Percentiles rank a stretch among this genome's conserved stretches.
Conservation (phyloP, 2,329 filamentous ascomycete genomes). For the Boeremia exigua region DNA sequence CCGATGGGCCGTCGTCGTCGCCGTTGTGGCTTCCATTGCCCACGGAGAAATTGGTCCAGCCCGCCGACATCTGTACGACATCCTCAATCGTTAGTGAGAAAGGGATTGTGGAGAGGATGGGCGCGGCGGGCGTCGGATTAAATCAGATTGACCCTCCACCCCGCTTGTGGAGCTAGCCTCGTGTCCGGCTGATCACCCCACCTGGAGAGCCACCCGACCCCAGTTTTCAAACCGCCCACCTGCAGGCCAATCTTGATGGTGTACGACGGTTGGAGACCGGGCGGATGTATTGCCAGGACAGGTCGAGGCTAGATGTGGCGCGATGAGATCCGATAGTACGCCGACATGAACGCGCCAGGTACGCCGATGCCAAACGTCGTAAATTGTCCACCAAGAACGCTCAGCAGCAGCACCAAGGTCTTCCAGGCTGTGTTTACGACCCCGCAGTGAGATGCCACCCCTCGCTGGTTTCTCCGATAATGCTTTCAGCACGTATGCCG, state of each 20-base stretch:
- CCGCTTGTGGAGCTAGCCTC: conserved; percentile 31
- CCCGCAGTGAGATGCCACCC: conserved; percentile 30
- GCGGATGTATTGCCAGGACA: conserved; percentile 16
- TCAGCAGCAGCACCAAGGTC: not conserved
- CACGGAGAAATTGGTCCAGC: conserved; percentile 44
- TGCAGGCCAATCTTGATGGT: not conserved
- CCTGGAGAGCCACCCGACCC: conserved; percentile 7
- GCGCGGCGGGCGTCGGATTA: conserved; percentile 34
- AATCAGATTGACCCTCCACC: conserved; percentile 26
- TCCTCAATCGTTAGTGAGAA: conserved; percentile 25
- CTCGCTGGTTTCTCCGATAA: conserved; percentile 40
- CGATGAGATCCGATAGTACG: not conserved
- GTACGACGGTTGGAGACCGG: conserved; percentile 9
- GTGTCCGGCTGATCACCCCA: conserved; percentile 26
- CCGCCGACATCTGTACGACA: conserved; percentile 40
- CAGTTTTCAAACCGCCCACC: conserved; percentile 6
- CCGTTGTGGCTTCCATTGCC: conserved; percentile 29
- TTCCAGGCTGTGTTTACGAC: not conserved
- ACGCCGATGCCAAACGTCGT: not conserved
- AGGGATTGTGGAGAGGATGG: conserved; percentile 27
- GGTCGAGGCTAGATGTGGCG: not conserved
- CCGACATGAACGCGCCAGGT: not conserved
- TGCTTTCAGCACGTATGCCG: conserved; percentile 28
- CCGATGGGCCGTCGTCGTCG: conserved; percentile 33
- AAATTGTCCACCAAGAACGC: not conserved